These are phyloP conservation scores for Colletotrichum tofieldiae DNA, from an alignment of 2,329 filamentous ascomycete genomes.

Conservation along the genomic window DNA sequence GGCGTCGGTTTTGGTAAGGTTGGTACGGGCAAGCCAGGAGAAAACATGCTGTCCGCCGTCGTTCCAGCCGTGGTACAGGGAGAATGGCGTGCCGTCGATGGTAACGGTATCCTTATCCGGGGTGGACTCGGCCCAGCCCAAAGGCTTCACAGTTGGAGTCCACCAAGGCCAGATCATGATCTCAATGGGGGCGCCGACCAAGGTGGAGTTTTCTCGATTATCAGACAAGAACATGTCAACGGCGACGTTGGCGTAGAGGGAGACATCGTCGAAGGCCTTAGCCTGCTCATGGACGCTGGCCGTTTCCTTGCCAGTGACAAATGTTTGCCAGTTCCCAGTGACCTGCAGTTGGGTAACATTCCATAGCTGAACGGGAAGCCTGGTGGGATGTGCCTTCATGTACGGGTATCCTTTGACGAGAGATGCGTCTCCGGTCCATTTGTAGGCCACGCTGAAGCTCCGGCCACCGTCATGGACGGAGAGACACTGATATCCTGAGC, in stretches of 20 bases:
- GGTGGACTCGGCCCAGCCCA: slow-evolving; percentile 38
- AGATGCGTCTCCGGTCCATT: slow-evolving; percentile 39
- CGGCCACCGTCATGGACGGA: slow-evolving; percentile 34
- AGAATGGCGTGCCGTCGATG: slow-evolving; percentile 38
- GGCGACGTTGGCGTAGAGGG: slow-evolving; percentile 40
- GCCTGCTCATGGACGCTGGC: slow-evolving; percentile 32
- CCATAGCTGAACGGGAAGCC: slow-evolving; percentile 38
- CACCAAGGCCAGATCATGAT: slow-evolving; percentile 43
- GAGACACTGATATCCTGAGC: slow-evolving; percentile 40
- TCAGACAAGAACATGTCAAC: slow-evolving; percentile 41
- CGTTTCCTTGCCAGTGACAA: slow-evolving; percentile 34
- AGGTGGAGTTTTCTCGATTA: slow-evolving; percentile 35
- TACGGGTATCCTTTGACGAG: slow-evolving; percentile 40
- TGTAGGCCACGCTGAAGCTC: slow-evolving; percentile 38
- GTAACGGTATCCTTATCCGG: slow-evolving; percentile 37
- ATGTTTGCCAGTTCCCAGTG: slow-evolving; percentile 37
- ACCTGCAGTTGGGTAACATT: slow-evolving; percentile 38
- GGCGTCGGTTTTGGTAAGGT: slow-evolving; percentile 36
- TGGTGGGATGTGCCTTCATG: slow-evolving; percentile 35
- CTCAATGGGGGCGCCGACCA: slow-evolving; percentile 38
- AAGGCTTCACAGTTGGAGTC: slow-evolving; percentile 40
- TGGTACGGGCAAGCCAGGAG: slow-evolving; percentile 37
- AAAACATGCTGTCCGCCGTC: slow-evolving; percentile 41
- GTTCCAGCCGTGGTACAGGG: slow-evolving; percentile 41
- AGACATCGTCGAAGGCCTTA: slow-evolving; percentile 29